These are phyloP conservation scores for Ambrosia artemisiifolia DNA, from an alignment of 129 eudicot species.

Conservation along the genomic window DNA sequence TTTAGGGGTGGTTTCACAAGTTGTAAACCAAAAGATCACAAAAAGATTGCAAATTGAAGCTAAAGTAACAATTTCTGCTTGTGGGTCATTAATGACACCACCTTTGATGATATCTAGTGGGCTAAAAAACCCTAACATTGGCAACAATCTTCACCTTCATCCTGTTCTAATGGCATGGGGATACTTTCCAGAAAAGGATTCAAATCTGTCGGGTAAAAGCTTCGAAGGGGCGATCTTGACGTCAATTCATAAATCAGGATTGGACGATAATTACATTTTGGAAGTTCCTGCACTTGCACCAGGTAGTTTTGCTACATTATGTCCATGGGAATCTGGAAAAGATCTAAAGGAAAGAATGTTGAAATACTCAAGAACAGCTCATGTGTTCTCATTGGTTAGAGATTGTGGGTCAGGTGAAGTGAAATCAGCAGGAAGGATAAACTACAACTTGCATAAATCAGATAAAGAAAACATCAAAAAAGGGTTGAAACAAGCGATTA, in stretches of 20 bases:
- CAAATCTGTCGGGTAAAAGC: conserved; percentile 47
- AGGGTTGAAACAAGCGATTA: conserved; percentile 57
- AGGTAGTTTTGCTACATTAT: conserved; percentile 59
- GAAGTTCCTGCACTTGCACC: conserved; percentile 73
- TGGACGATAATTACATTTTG: conserved; percentile 43
- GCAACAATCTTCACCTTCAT: conserved; percentile 75
- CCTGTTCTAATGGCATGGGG: conserved; percentile 95
- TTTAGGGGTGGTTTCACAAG: conserved; percentile 51
- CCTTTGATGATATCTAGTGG: conserved; percentile 81
- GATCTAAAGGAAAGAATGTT: conserved; percentile 53
- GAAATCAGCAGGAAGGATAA: conserved; percentile 45
- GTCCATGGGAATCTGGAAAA: conserved; percentile 66
- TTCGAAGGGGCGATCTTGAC: conserved; percentile 77
- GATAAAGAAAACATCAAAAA: conserved; percentile 49
- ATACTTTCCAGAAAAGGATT: conserved; percentile 58
- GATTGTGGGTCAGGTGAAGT: conserved; percentile 77
- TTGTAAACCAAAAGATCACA: conserved; percentile 29
- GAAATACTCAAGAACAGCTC: conserved; percentile 69
- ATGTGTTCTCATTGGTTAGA: conserved; percentile 59
- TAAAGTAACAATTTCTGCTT: conserved; percentile 66
- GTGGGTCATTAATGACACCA: conserved; percentile 79
- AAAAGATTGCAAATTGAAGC: conserved; percentile 64
- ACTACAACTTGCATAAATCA: conserved; percentile 21
- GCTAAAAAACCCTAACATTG: conserved; percentile 59
- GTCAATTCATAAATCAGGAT: conserved; percentile 46